Conservation (phyloP, 768 basidiomycete genomes). For the Obba rivulosa region DNA sequence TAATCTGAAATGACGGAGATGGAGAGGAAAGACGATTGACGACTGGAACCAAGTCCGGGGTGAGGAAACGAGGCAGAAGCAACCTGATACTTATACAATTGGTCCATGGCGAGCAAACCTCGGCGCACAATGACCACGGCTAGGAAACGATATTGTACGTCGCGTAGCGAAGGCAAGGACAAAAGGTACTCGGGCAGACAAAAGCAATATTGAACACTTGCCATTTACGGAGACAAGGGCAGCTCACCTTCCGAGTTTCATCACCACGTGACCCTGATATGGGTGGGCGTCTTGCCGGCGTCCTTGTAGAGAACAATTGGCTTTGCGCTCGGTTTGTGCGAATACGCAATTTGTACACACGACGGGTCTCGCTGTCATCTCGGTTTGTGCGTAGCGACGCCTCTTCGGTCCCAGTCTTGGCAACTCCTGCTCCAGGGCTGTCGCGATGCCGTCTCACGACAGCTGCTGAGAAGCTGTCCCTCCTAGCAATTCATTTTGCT, state of each 20-base stretch:
- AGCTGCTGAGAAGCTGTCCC: no score
- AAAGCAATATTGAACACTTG: conserved; percentile 17
- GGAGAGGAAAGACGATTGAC: conserved; percentile 12
- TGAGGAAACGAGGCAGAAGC: conserved; percentile 17
- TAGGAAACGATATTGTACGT: conserved; percentile 1
- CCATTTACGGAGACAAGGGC: conserved; percentile 24
- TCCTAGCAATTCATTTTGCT: no score
- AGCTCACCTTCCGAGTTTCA: conserved; percentile 13
- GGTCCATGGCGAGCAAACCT: conserved; percentile 10
- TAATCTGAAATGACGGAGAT: conserved; percentile 21
- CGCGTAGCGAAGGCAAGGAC: conserved; percentile 24
- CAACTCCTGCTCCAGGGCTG: no score
- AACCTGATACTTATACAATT: conserved; percentile 25
- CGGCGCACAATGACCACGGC: conserved; percentile 22
- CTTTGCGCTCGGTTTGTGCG: background rate
- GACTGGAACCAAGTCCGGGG: conserved; percentile 24
- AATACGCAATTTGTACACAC: no score
- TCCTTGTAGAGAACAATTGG: conserved; percentile 20
- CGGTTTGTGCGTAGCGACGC: no score
- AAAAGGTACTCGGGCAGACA: conserved; percentile 21
- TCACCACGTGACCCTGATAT: conserved; percentile 22
- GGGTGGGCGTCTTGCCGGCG: conserved; percentile 2
- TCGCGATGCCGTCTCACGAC: no score
- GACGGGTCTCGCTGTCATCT: no score
- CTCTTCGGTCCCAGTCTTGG: no score